phyloP scores from a whole-genome alignment of 345 rosid species.

The Moricandia arvensis region DNA sequence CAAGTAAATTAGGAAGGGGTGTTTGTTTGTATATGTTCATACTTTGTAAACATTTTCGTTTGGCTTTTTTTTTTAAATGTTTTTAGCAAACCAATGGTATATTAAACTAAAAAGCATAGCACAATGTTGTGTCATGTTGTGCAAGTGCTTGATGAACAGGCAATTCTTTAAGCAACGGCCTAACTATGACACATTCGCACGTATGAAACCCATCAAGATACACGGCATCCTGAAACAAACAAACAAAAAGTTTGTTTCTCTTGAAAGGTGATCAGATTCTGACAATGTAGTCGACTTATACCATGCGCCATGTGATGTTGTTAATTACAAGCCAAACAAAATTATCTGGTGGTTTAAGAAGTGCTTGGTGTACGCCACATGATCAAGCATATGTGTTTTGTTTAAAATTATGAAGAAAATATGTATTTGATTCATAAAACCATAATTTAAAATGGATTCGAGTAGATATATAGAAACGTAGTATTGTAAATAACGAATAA shows the following conservation, averaged over 20 bases:
- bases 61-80: background rate
- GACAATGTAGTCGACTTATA: slow-evolving; percentile 20
- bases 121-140: slow-evolving; percentile 8
- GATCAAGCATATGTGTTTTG: background rate
- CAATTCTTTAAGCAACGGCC: slow-evolving; percentile 18
- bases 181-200: slow-evolving; percentile 29
- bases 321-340: background rate
- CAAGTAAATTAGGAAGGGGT: background rate
- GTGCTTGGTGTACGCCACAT: slow-evolving; percentile 26
- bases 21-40: background rate
- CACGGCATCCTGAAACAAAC: background rate
- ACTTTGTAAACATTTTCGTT: background rate
- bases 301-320: slow-evolving; percentile 32
- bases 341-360: background rate
- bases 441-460: background rate
- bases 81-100: background rate
- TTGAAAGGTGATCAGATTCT: slow-evolving; percentile 7
- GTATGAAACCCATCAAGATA: slow-evolving; percentile 5
- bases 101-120: slow-evolving; percentile 11
- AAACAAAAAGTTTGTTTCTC: background rate
- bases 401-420: background rate
- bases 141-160: slow-evolving; percentile 15
- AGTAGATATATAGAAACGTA: background rate
- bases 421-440: background rate
- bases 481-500: background rate